A percentile compares a stretch with the other conserved stretches of the same genome.
phyloP scores from a whole-genome alignment of 2,329 filamentous ascomycete genomes.

The Aquanectria penicillioides region DNA sequence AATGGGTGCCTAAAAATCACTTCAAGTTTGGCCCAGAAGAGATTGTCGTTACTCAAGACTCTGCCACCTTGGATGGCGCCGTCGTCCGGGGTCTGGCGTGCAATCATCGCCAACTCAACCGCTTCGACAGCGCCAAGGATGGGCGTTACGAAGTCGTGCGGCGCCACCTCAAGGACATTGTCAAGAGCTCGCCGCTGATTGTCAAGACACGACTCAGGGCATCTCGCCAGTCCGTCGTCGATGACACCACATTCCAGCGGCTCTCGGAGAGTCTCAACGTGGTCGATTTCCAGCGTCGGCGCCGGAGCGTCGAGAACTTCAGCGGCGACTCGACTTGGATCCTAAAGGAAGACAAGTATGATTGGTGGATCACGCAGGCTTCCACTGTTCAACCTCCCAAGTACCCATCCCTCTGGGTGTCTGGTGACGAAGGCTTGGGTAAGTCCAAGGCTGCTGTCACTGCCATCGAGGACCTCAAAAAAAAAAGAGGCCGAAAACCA shows the following conservation, averaged over 20 bases:
- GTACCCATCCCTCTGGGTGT: constrained; percentile 17
- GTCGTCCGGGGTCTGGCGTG: constrained; percentile 9
- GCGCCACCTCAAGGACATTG: constrained; percentile 14
- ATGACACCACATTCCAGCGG: constrained; percentile 16
- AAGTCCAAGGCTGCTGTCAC: constrained; percentile 13
- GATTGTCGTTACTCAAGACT: constrained; percentile 15
- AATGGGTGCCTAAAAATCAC: constrained; percentile 5
- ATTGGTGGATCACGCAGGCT: constrained; percentile 5
- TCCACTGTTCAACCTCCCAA: not conserved
- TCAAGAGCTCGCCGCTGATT: constrained; percentile 10
- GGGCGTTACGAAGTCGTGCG: constrained; percentile 11
- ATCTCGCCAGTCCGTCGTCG: constrained; percentile 14
- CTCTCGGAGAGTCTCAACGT: constrained; percentile 14
- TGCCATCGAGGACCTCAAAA: constrained; percentile 11
- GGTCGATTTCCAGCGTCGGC: constrained; percentile 12
- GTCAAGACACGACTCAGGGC: constrained; percentile 16
- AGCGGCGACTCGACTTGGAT: constrained; percentile 18
- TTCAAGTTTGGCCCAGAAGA: constrained; percentile 20
- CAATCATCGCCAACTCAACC: constrained; percentile 19
- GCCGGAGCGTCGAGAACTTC: constrained; percentile 7
- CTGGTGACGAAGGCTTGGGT: constrained; percentile 14
- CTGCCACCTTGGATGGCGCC: constrained; percentile 8
- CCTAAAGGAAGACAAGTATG: constrained; percentile 2
- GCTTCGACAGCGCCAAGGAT: constrained; percentile 18
- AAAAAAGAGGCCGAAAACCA: constrained; percentile 7